Base-by-base conservation (phyloP, 257 asterid genomes). In the Misopates orontium region DNA sequence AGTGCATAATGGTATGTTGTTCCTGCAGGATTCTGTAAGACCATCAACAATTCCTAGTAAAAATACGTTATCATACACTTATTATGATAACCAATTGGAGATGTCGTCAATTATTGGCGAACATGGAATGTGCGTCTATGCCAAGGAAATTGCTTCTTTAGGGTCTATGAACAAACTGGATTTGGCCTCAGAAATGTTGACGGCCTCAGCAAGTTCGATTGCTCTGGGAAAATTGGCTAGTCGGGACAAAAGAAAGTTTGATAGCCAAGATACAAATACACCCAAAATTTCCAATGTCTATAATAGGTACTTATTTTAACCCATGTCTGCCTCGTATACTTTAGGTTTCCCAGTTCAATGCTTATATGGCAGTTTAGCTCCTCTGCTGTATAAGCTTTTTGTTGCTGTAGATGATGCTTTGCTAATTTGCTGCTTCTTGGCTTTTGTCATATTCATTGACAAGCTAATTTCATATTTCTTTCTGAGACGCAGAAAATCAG, bases 181-280 rank as follows among this genome's bases (percentile, higher is more conserved):
- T 78, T 81, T 90, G 81, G 85, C 89, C 59, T 79, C 81, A 70
- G 96, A 86, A 80, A 88, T 94, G 97, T 55, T 90, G 55, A 77
- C 80, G 44, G 81, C 88, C 77, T 84, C 97, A 14, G 64, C 71
- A 50, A 81, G 77, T 68, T 73, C 89, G 21, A 79, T 79, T 82
- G 94, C 99, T 60, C 62, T 94, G 57, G 99, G 96, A 60, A 94
- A 84, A 63, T 74, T 88, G 76, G 85, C 81, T 45, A 67, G 72
- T 68, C 80, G 48, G 77, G 83, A 71, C 40, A 63, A 69, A 53
- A 71, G 59, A 66, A 60, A 49, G 54, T 31, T 49, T 51, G 69
- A 59, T 24, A 23, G 9, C 59, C 47, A 63, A 39, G 78, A 84
- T 17, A 24, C 56, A 24, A 71, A 58, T 61, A 57, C 69, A 53